phyloP scores from a whole-genome alignment of 345 rosid species.

The Nephelium lappaceum region DNA sequence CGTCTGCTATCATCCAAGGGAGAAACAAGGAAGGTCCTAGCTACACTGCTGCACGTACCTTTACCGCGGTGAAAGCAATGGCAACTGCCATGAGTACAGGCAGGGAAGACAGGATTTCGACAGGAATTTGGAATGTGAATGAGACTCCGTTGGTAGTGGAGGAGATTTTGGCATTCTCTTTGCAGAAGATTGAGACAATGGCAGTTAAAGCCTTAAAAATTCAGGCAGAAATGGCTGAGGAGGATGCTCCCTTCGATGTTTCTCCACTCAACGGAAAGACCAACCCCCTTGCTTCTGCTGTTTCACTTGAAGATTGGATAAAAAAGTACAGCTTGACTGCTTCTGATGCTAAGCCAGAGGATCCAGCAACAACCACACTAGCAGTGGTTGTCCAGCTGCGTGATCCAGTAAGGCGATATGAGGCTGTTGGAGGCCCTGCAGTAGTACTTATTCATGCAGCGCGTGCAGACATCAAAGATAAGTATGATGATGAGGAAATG shows the following conservation, averaged over 20 bases:
- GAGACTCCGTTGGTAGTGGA: conserved; percentile 62
- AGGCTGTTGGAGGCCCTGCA: conserved; percentile 80
- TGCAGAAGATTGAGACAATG: conserved; percentile 86
- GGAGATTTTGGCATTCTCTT: conserved; percentile 70
- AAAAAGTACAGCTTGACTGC: conserved; percentile 27
- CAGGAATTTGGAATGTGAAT: conserved; percentile 82
- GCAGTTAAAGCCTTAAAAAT: conserved; percentile 78
- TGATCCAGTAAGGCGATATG: conserved; percentile 84
- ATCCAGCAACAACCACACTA: conserved; percentile 40
- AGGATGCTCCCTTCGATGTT: conserved; percentile 77
- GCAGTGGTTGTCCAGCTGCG: conserved; percentile 66
- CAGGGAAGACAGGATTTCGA: conserved; percentile 78
- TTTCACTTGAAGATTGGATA: conserved; percentile 74
- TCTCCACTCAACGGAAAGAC: conserved; percentile 50
- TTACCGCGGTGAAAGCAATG: conserved; percentile 80
- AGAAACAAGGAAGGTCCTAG: conserved; percentile 88
- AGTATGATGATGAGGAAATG: conserved; percentile 51
- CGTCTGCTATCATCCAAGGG: conserved; percentile 91
- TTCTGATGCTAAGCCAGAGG: conserved; percentile 18
- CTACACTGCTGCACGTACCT: conserved; percentile 82
- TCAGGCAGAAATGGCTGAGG: conserved; percentile 84
- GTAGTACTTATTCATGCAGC: conserved; percentile 62
- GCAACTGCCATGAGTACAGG: conserved; percentile 65
- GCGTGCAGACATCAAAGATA: conserved; percentile 27
- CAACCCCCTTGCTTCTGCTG: conserved; percentile 54